Evolutionary conservation across 1,284 basidiomycete species (phyloP), one percentile per base, ranked within the genome.

Genomic region (Tremellales sp.): DNA sequence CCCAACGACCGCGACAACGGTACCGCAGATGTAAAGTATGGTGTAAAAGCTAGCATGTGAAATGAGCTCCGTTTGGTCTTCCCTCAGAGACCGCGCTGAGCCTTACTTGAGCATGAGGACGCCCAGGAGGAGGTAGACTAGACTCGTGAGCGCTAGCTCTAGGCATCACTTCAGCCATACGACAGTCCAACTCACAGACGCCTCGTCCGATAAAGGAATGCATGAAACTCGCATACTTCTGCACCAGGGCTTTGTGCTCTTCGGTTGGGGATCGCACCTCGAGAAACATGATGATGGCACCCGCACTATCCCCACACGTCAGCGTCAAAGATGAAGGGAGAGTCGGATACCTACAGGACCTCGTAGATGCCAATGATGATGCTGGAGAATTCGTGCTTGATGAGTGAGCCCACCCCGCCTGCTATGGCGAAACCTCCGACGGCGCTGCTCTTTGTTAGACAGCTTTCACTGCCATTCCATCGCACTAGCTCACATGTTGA

Each of bases 191-290:
- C 70, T 69, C 52, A 73, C 72, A 71, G 35, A 72, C 70, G 39
- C 72, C 72, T 36, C 72, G 64, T 12, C 72, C 72, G 26, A 68
- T 45, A 53, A 72, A 74, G 6, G 63, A 67, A 52, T 72, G 71
- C 65, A 74, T 65, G 51, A 74, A 74, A 42, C 63, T 66, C 22
- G 72, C 72, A 57, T 73, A 74, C 32, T 59, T 56, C 50, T 70
- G 60, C 4, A 74, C 53, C n/a, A 71, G 45, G 12, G 51, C 51
- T 48, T 68, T 67, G 21, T 72, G 69, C 41, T 70, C 61, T 45
- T 69, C 68, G 3, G 65, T 70, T 0, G 66, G 66, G 6, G 62
- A 35, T 24, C 63, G 59, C 10, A 72, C 33, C 44, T 74, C 72
- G 43, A 73, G 66, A 41, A 57, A 61, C 42, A 73, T 58, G 39